Conservation (phyloP, 2,329 filamentous ascomycete species). For the Calonectria pseudoturangicola region DNA sequence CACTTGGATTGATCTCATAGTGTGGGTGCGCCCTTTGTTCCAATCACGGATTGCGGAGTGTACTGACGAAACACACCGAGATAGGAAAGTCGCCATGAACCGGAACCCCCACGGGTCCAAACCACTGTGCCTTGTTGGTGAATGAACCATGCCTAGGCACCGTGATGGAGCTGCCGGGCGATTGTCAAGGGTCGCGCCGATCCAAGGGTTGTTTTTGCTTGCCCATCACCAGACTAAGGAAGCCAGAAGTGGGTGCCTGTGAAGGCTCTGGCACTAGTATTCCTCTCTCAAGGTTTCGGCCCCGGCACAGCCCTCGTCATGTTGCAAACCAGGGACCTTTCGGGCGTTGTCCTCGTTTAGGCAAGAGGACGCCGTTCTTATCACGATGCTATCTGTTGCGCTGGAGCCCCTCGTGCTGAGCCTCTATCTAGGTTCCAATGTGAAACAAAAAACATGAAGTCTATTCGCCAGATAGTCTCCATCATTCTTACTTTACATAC, state of each 20-base stretch:
- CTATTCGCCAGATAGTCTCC: slow-evolving; percentile 2
- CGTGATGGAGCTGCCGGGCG: background rate
- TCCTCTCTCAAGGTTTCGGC: slow-evolving; percentile 20
- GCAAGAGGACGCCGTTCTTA: slow-evolving; percentile 10
- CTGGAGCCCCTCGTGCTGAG: slow-evolving; percentile 4
- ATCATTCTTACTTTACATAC: background rate
- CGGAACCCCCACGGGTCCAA: slow-evolving; percentile 5
- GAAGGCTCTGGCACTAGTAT: slow-evolving; percentile 8
- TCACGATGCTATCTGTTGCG: background rate
- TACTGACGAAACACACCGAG: background rate
- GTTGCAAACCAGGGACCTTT: background rate
- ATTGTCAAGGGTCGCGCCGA: slow-evolving; percentile 8
- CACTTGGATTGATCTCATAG: background rate
- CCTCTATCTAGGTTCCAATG: slow-evolving; percentile 13
- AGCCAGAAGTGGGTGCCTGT: slow-evolving; percentile 4
- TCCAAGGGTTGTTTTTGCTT: slow-evolving; percentile 11
- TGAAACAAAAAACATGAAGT: slow-evolving; percentile 18
- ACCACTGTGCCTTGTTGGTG: slow-evolving; percentile 4
- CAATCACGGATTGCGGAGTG: background rate
- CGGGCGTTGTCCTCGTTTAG: slow-evolving; percentile 7
- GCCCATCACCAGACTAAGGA: slow-evolving; percentile 3
- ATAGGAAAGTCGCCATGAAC: slow-evolving; percentile 7
- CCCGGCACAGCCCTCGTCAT: background rate
- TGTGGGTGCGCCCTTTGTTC: slow-evolving; percentile 10
- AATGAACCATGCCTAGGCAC: background rate